These are phyloP conservation scores for Aschersonia sp. DNA, from an alignment of 2,329 filamentous ascomycete genomes.

Conservation along the genomic window DNA sequence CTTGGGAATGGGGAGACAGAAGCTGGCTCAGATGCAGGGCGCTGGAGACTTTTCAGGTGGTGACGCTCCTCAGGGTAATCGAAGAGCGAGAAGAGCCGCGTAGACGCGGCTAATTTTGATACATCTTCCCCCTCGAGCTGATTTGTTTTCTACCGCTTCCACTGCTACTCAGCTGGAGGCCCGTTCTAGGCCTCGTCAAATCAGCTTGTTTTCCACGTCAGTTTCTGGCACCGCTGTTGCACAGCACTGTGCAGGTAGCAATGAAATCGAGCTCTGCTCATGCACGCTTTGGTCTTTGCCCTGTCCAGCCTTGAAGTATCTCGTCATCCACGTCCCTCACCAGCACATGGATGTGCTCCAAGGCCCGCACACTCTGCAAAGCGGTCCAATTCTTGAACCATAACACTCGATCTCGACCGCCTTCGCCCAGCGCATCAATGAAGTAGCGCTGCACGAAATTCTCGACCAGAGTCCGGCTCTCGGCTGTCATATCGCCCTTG, in stretches of 20 bases:
- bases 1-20: slow-evolving; percentile 36
- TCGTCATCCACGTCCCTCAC: slow-evolving; percentile 39
- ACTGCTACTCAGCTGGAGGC: too few species aligned
- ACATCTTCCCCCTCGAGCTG: too few species aligned
- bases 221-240: too few species aligned
- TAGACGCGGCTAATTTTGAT: slow-evolving; percentile 11
- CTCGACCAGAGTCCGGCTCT: slow-evolving; percentile 49
- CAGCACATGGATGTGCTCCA: slow-evolving; percentile 82
- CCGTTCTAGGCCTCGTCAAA: too few species aligned
- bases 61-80: slow-evolving; percentile 28
- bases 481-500: slow-evolving; percentile 58
- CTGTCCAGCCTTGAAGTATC: slow-evolving; percentile 38
- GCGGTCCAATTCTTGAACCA: slow-evolving; percentile 96
- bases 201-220: too few species aligned
- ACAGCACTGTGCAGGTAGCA: too few species aligned
- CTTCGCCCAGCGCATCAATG: slow-evolving; percentile 35
- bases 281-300: slow-evolving; percentile 24
- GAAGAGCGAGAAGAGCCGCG: slow-evolving; percentile 39
- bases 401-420: slow-evolving; percentile 38
- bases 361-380: slow-evolving; percentile 71
- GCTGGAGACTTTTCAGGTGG: slow-evolving; percentile 13
- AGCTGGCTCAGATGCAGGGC: slow-evolving; percentile 32
- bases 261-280: background rate
- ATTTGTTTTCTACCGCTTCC: too few species aligned
- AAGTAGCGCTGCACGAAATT: slow-evolving; percentile 61